Base-by-base conservation (phyloP, 2,329 filamentous ascomycete genomes). In the Claviceps monticola region DNA sequence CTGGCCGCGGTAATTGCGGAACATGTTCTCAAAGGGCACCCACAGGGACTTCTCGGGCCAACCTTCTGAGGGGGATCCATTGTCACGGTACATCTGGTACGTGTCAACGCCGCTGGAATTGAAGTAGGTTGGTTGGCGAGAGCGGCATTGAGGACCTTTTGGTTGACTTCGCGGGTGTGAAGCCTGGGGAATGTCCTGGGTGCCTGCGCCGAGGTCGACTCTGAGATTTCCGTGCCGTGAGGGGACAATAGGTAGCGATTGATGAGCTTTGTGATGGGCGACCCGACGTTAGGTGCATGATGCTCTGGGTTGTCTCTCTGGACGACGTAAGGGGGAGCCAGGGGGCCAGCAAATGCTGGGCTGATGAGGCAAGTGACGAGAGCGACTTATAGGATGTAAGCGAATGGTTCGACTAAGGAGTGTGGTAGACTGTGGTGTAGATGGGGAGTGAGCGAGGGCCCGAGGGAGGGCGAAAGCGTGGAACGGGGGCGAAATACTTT, bases 81-180 rank as follows among this genome's bases (percentile, higher is more conserved):
- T 57, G 5, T 62, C 64, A 14, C 51, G 58, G 53, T 65, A 64
- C 55, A 61, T 58, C 16, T 48, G 59, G 53, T 68, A 68, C 3
- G 45, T 38, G 54, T 67, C 65, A 9, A 41, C 37, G 26, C 61
- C 60, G 43, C 44, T 48, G 21, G 59, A 48, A 29, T 37, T 44
- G 23, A 48, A 48, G 26, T 50, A 48, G 19, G 53, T 44, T 43
- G 47, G 2, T n/a, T 50, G 14, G 51, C 51, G 2, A 50, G n/a
- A 1, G 44, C 34, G 26, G 6, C 23, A 19, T 48, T 43, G 11
- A 47, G 5, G 8, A 53, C 45, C 3, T 39, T 21, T 19, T 38
- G 38, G 36, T 14, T 29, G 26, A 29, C 26, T 29, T 29, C 26
- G 26, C 26, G 26, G 26, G 26, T 29, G 7, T 29, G 26, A 2